These are phyloP conservation scores for Metrosideros polymorpha DNA, from an alignment of 441 rosid genomes.

Conservation along the genomic window DNA sequence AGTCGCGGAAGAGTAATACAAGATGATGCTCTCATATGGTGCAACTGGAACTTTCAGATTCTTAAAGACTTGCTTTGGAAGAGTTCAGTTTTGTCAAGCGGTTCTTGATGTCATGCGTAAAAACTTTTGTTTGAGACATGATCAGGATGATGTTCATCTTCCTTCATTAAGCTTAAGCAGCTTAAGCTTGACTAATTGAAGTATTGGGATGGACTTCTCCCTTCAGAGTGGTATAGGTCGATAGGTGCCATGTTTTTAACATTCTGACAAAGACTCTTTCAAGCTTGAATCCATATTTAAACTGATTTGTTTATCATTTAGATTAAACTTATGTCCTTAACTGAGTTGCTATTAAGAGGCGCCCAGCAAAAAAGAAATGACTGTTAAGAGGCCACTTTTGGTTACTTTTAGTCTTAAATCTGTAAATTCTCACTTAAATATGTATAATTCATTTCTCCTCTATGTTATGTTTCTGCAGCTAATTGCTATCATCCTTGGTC, in stretches of 20 bases:
- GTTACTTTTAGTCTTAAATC: not conserved
- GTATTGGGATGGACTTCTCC: not conserved
- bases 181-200: not conserved
- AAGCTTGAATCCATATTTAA: not conserved
- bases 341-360: not conserved
- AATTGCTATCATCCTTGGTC: slow-evolving; percentile 76
- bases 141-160: not conserved
- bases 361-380: not conserved
- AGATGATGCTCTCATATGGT: not conserved
- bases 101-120: not conserved
- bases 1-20: not conserved
- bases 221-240: not conserved
- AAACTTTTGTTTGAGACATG: not conserved
- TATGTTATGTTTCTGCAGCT: slow-evolving; percentile 46
- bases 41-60: not conserved
- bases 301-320: not conserved
- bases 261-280: not conserved
- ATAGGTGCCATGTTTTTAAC: not conserved
- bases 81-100: not conserved
- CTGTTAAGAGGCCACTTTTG: not conserved
- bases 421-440: not conserved
- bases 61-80: not conserved
- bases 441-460: not conserved
- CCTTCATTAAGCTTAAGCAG: not conserved
- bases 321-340: not conserved